Evolutionary conservation across 2,329 filamentous ascomycete genomes (phyloP).

Genomic region (Sporothrix pseudoabietina): DNA sequence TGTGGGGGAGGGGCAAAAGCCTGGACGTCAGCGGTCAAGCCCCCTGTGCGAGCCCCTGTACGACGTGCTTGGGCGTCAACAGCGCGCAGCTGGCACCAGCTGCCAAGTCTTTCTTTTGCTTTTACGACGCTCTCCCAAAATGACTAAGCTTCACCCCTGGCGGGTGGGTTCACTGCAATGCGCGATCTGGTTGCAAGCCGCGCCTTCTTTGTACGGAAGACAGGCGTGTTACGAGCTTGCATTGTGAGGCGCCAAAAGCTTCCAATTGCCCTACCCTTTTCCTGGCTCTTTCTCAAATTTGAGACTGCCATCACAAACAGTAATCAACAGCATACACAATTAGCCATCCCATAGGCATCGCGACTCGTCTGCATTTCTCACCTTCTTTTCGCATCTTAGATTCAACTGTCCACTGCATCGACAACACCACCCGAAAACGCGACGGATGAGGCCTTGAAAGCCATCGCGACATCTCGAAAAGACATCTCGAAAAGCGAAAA

Average conservation of each 20-base stretch:
- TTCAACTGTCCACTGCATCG: background rate
- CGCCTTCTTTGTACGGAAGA: slow-evolving; percentile 12
- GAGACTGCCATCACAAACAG: background rate
- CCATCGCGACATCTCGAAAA: slow-evolving; percentile 1
- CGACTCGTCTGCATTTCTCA: background rate
- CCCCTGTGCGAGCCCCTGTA: background rate
- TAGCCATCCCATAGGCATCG: background rate
- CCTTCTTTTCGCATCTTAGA: background rate
- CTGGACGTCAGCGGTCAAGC: slow-evolving; percentile 4
- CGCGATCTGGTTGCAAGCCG: slow-evolving; percentile 29
- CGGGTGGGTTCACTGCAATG: slow-evolving; percentile 15
- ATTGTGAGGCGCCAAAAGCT: slow-evolving; percentile 11
- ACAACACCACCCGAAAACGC: background rate
- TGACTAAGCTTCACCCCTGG: slow-evolving; percentile 25
- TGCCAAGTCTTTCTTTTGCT: background rate
- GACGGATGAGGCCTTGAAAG: slow-evolving; percentile 9
- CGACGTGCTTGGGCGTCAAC: background rate
- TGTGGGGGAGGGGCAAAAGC: slow-evolving; percentile 31
- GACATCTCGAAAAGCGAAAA: background rate
- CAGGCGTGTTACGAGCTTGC: slow-evolving; percentile 16
- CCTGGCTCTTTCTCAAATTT: background rate
- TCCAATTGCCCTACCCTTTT: background rate
- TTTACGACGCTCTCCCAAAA: background rate
- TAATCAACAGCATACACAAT: background rate
- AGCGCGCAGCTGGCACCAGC: slow-evolving; percentile 26